A percentile compares a stretch with the other conserved stretches of the same genome.
Evolutionary conservation across 129 eudicot species (phyloP).

Genomic region (carrot (Daucus carota)): DH1_v3.0 NC_030381.2:3420001-3420500

Average conservation of each 20-base stretch:
- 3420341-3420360: constrained; percentile 28
- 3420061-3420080: neutral
- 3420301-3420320: constrained; percentile 18
- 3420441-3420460: constrained; percentile 35
- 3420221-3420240: constrained; percentile 32
- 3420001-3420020: too few species aligned
- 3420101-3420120: neutral
- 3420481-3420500: constrained; percentile 30
- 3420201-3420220: constrained; percentile 31
- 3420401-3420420: constrained; percentile 30
- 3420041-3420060: neutral
- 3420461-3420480: constrained; percentile 16
- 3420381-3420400: constrained; percentile 21
- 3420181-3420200: constrained; percentile 33
- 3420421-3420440: constrained; percentile 37
- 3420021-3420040: neutral
- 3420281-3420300: constrained; percentile 32
- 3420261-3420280: constrained; percentile 27
- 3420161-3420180: constrained; percentile 21
- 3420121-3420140: constrained; percentile 8
- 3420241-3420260: constrained; percentile 23
- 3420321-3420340: constrained; percentile 7
- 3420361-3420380: constrained; percentile 18
- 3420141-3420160: constrained; percentile 26
- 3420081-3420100: neutral